Evolutionary conservation across 2,329 filamentous ascomycete species (phyloP), one percentile per base, ranked within the genome.

Genomic region (Fonsecaea pugnacius): DNA sequence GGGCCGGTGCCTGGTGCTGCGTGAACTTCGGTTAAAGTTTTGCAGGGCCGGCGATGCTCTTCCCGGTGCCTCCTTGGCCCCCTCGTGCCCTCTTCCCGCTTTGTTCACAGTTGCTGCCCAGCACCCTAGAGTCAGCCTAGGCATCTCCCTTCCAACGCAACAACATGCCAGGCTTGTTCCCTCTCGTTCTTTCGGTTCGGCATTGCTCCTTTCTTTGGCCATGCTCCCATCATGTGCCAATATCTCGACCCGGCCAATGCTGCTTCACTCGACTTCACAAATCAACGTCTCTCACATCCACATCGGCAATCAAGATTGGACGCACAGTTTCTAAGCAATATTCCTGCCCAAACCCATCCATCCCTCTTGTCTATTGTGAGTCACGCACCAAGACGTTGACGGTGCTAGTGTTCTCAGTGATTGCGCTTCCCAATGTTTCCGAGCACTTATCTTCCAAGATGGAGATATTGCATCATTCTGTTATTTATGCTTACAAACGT

Each of bases 1-100:
- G 43, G 18, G 18, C 43, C 43, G 43, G 43, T 48, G 43, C 43
- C 18, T 48, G 43, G 24, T 14, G 43, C 21, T 48, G 43, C 43
- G 43, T 48, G 43, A 48, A 48, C 43, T 48, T 12, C 43, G 27
- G 43, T 48, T 48, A 48, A 48, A 27, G 43, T 48, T 48, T 24
- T 18, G 16, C 16, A 18, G 16, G 16, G n/a, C 40, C n/a, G 14
- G 38, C 8, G 38, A 43, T 18, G n/a, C 38, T 9, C n/a, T 43
- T 43, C 16, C 38, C n/a, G 38, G 38, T n/a, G 38, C 3, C n/a
- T 7, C 27, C 27, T 30, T 4, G 27, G 3, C 27, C 27, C 27
- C 27, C 27, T 30, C 9, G 35, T 38, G 35, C 35, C 35, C 8
- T 18, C 16, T 7, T 18, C 38, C 38, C 16, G 5, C 16, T 10